These are phyloP conservation scores for Neurospora pannonica DNA, from an alignment of 495 filamentous ascomycete genomes.

Conservation along the genomic window DNA sequence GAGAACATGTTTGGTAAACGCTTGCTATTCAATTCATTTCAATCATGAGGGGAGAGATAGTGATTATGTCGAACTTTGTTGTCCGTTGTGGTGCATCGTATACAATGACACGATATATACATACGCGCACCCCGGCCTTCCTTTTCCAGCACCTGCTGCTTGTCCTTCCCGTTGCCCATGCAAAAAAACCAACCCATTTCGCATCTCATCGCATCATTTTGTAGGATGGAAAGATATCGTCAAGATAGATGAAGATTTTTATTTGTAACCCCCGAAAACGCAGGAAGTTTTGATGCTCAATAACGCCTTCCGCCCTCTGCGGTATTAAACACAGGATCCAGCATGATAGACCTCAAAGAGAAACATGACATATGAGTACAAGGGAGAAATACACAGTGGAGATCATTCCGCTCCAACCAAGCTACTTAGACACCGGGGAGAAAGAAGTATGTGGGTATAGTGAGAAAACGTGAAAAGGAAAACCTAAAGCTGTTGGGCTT, in stretches of 20 bases:
- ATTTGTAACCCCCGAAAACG: slow-evolving; percentile 15
- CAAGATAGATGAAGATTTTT: slow-evolving; percentile 16
- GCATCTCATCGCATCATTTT: not conserved
- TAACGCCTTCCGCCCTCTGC: slow-evolving; percentile 39
- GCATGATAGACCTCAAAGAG: slow-evolving; percentile 13
- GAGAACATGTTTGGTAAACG: not conserved
- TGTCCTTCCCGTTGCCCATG: not conserved
- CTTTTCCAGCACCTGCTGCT: not conserved
- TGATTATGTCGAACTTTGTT: not conserved
- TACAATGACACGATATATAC: not conserved
- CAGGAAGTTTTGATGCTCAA: slow-evolving; percentile 35
- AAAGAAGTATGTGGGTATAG: slow-evolving; percentile 18
- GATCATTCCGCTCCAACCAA: slow-evolving; percentile 18
- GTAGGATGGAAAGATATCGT: slow-evolving; percentile 8
- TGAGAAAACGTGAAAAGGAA: slow-evolving; percentile 6
- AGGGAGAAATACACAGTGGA: slow-evolving; percentile 28
- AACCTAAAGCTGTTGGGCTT: slow-evolving; percentile 34
- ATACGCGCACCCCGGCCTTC: not conserved
- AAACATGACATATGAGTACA: slow-evolving; percentile 36
- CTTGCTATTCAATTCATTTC: not conserved
- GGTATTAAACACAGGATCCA: slow-evolving; percentile 25
- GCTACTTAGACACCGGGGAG: slow-evolving; percentile 23
- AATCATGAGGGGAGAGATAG: not conserved
- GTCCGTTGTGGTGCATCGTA: not conserved
- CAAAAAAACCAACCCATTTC: not conserved